phyloP scores from a whole-genome alignment of 78 protist species.

The Dictyostelium brefeldianum region DNA sequence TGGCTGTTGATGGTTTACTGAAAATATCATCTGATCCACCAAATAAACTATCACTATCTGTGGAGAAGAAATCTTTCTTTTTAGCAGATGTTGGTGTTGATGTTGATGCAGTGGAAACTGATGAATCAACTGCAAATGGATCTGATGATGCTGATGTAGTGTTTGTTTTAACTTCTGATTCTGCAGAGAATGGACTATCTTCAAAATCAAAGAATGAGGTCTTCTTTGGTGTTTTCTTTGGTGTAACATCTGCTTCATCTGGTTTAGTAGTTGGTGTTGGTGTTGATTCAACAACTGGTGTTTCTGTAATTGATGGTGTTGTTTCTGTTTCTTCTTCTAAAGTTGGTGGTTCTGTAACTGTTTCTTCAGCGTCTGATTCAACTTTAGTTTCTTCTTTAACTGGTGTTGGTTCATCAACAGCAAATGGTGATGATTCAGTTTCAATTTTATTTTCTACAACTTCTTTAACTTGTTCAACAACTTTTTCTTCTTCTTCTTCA shows the following conservation, averaged over 20 bases:
- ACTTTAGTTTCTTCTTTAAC: not conserved
- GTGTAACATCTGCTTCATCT: conserved; percentile 28
- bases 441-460: not conserved
- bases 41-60: conserved; percentile 20
- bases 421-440: not conserved
- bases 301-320: conserved; percentile 7
- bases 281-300: not conserved
- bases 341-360: conserved; percentile 30
- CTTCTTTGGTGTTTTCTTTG: conserved; percentile 74
- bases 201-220: conserved; percentile 67
- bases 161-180: not conserved
- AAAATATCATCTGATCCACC: conserved; percentile 12
- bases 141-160: not conserved
- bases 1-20: conserved; percentile 5
- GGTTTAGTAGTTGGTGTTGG: conserved; percentile 30
- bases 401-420: conserved; percentile 2
- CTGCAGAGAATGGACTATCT: conserved; percentile 39
- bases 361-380: not conserved
- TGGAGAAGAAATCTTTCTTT: conserved; percentile 63
- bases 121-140: not conserved
- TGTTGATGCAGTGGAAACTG: not conserved
- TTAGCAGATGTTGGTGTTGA: conserved; percentile 17
- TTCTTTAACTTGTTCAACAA: conserved; percentile 10
- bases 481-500: conserved; percentile 29
- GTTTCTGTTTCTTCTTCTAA: conserved; percentile 32